A percentile compares a stretch with the other conserved stretches of the same genome.
phyloP scores from a whole-genome alignment of 768 basidiomycete species.

The Xerocomellus dryophilus region DNA sequence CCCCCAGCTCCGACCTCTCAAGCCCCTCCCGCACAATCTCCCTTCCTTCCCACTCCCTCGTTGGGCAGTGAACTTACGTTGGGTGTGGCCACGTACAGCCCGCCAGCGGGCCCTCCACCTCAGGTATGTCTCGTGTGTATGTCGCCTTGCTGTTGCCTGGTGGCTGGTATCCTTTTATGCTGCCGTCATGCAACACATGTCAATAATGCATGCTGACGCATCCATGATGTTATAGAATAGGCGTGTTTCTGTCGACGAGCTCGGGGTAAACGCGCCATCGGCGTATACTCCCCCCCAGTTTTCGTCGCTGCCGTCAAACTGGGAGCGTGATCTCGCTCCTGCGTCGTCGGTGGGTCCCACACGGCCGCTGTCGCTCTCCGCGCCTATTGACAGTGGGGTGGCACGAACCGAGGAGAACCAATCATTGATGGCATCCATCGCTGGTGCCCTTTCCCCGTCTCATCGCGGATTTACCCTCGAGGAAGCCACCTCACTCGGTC shows the following conservation, averaged over 20 bases:
- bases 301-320: conserved; percentile 61
- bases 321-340: conserved; percentile 31
- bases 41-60: conserved; percentile 34
- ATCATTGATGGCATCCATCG: conserved; percentile 39
- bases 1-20: not conserved
- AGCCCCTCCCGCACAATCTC: conserved; percentile 2
- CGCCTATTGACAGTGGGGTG: conserved; percentile 6
- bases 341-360: conserved; percentile 10
- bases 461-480: conserved; percentile 27
- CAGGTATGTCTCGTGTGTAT: conserved; percentile 16
- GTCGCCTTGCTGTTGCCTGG: conserved; percentile 21
- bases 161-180: conserved; percentile 8
- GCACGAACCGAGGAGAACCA: conserved; percentile 23
- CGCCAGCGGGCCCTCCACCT: conserved; percentile 11
- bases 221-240: conserved; percentile 10
- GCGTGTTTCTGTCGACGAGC: conserved; percentile 27
- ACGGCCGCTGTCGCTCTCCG: conserved; percentile 5
- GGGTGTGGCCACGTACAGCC: conserved; percentile 9
- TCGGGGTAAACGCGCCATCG: conserved; percentile 17
- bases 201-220: conserved; percentile 12
- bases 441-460: conserved; percentile 34
- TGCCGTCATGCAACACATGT: conserved; percentile 14
- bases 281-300: conserved; percentile 38
- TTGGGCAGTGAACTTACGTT: conserved; percentile 31
- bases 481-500: conserved; percentile 19